These are phyloP conservation scores for Anthoceros angustus DNA, from an alignment of 225 moss, liverwort and hornwort species.

Conservation along the genomic window DNA sequence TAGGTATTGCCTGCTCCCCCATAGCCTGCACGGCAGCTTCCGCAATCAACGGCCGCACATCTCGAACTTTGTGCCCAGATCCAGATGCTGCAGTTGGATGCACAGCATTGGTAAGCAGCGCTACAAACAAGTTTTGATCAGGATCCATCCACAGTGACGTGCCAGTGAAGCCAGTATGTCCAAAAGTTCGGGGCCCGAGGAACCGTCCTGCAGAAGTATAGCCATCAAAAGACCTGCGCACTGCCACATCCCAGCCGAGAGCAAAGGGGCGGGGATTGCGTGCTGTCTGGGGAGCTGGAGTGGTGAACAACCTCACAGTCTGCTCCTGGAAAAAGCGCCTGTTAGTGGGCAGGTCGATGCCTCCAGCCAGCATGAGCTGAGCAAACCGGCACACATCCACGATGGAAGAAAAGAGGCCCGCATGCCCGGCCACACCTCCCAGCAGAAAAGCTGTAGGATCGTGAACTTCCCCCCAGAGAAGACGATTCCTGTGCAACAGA, in stretches of 20 bases:
- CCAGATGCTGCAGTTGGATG: slow-evolving; percentile 59
- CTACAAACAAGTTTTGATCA: slow-evolving; percentile 58
- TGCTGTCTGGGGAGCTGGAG: slow-evolving; percentile 33
- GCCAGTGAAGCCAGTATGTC: slow-evolving; percentile 74
- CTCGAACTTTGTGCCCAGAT: slow-evolving; percentile 43
- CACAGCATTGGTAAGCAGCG: slow-evolving; percentile 55
- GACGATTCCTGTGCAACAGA: slow-evolving; percentile 44
- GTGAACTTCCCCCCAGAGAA: slow-evolving; percentile 80
- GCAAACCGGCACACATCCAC: slow-evolving; percentile 73
- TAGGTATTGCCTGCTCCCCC: slow-evolving; percentile 52
- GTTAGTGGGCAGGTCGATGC: slow-evolving; percentile 47
- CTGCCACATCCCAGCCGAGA: slow-evolving; percentile 61
- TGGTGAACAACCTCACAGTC: slow-evolving; percentile 53
- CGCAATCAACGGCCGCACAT: slow-evolving; percentile 48
- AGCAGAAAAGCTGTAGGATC: slow-evolving; percentile 67
- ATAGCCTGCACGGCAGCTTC: slow-evolving; percentile 64
- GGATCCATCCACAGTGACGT: slow-evolving; percentile 75
- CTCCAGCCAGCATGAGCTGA: slow-evolving; percentile 65
- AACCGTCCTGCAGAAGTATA: slow-evolving; percentile 60
- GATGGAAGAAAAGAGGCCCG: slow-evolving; percentile 62
- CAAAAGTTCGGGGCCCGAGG: slow-evolving; percentile 54
- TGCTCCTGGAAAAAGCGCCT: slow-evolving; percentile 47
- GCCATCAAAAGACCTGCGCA: slow-evolving; percentile 50
- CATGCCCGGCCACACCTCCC: slow-evolving; percentile 77
- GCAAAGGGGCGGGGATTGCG: slow-evolving; percentile 60